phyloP scores from a whole-genome alignment of 2,329 filamentous ascomycete genomes.

The Acephala macrosclerotiorum region DNA sequence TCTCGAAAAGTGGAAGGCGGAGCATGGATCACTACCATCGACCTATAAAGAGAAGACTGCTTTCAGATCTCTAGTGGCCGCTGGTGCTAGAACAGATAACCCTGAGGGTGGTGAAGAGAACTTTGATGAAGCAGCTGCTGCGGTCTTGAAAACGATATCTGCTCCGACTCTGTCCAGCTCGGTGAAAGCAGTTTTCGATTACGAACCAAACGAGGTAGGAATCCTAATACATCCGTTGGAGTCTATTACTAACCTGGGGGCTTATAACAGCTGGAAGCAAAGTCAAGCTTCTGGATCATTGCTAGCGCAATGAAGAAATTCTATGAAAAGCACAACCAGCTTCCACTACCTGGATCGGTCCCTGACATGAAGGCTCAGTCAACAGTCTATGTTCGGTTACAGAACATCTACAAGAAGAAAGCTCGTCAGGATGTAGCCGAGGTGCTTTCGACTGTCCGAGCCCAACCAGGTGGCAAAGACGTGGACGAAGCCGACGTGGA shows the following conservation, averaged over 20 bases:
- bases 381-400: constrained; percentile 85
- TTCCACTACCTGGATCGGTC: constrained; percentile 86
- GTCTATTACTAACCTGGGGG: background rate
- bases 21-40: constrained; percentile 72
- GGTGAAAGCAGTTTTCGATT: constrained; percentile 80
- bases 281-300: constrained; percentile 85
- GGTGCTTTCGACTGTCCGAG: constrained; percentile 71
- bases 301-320: constrained; percentile 81
- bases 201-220: constrained; percentile 61
- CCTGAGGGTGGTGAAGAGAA: constrained; percentile 94
- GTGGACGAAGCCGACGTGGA: constrained; percentile 81
- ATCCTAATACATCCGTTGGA: background rate
- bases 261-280: constrained; percentile 52
- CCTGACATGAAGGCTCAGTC: constrained; percentile 99
- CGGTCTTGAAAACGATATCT: constrained; percentile 87
- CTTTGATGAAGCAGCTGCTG: constrained; percentile 88
- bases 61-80: constrained; percentile 76
- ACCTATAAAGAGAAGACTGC: constrained; percentile 86
- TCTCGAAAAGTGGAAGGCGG: constrained; percentile 80
- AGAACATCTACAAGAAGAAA: constrained; percentile 92
- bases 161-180: constrained; percentile 70
- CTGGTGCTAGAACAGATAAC: constrained; percentile 72
- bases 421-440: constrained; percentile 80
- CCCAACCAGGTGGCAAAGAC: constrained; percentile 54
- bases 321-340: constrained; percentile 71